Percentiles rank a stretch among this genome's conserved stretches.
Conservation (phyloP, 495 filamentous ascomycete species). For the Entonaema liquescens region DNA sequence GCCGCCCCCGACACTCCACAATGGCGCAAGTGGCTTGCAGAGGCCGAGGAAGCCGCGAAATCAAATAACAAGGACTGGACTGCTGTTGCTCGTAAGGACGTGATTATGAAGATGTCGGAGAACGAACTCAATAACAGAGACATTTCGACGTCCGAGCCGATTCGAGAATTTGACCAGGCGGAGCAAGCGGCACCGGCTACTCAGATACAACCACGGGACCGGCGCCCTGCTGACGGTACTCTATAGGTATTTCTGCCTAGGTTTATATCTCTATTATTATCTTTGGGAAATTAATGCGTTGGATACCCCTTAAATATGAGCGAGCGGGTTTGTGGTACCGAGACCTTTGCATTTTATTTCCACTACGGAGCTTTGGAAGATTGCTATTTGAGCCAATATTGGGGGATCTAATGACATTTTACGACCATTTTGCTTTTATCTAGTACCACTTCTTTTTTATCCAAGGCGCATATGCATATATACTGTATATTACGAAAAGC, state of each 20-base stretch:
- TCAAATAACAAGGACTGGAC: conserved; percentile 49
- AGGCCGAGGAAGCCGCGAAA: conserved; percentile 54
- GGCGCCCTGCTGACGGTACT: conserved; percentile 26
- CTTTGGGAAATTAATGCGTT: conserved; percentile 7
- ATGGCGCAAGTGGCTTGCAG: conserved; percentile 62
- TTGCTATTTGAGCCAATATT: conserved; percentile 2
- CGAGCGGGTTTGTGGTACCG: conserved; percentile 7
- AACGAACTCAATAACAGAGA: conserved; percentile 23
- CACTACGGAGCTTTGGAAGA: conserved; percentile 3
- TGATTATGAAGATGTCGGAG: conserved; percentile 54
- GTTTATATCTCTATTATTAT: background rate
- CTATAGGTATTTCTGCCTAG: conserved; percentile 22
- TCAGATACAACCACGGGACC: conserved; percentile 39
- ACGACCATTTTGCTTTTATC: conserved; percentile 19
- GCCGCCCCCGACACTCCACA: conserved; percentile 58
- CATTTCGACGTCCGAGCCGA: background rate
- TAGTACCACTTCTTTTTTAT: background rate
- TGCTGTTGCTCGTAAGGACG: conserved; percentile 59
- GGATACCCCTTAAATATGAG: conserved; percentile 27
- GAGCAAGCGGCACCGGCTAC: conserved; percentile 44
- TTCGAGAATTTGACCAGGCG: conserved; percentile 35
- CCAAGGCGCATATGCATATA: background rate
- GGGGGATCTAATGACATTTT: conserved; percentile 10
- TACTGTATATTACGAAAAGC: background rate
- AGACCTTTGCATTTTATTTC: background rate